Evolutionary conservation across 2,329 filamentous ascomycete species (phyloP), one percentile per base, ranked within the genome.

Genomic region (Dothistroma pini): DNA sequence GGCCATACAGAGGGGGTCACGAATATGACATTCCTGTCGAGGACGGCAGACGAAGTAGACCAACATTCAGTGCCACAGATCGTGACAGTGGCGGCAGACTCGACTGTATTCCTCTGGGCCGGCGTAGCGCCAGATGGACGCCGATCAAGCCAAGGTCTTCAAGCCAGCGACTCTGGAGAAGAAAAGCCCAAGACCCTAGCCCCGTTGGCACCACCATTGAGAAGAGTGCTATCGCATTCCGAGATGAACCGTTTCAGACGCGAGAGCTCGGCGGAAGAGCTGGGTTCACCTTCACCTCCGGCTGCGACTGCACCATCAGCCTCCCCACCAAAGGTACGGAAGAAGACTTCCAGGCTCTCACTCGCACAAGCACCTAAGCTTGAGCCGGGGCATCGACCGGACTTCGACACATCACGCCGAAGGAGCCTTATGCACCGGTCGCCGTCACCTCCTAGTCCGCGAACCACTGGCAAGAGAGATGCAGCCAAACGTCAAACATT

Each of bases 1-100:
- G 95, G 95, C 0, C 95, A 99, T 69, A 96, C 93, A 0, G 93
- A 97, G 72, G 89, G 93, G 9, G 91, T 99, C 65, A 96, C 90
- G 56, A 93, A 93, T 62, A 86, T 96, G 19, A 84, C 89, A 4
- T 77, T 97, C 19, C 74, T 93, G 2, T 57, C 60, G 48, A 51
- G 62, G n/a, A 67, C 71, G 47, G 63, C 63, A 11, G 53, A 62
- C 11, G 84, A 89, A 58, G 68, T 64, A 16, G 63, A 71, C 2
- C 41, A 16, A 50, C 25, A 11, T 60, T 64, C 31, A 63, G 68
- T 38, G 61, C 70, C 56, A 63, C 75, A 8, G 71, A 70, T 82
- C 2, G 76, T 81, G 16, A 82, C 79, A 1, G 79, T 80, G 3
- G 80, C 80, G 14, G 78, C 77, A 2, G 80, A 82, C 59, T 79